Conservation (phyloP, 352 stramenopile species). For the Discostella stelligera region DNA sequence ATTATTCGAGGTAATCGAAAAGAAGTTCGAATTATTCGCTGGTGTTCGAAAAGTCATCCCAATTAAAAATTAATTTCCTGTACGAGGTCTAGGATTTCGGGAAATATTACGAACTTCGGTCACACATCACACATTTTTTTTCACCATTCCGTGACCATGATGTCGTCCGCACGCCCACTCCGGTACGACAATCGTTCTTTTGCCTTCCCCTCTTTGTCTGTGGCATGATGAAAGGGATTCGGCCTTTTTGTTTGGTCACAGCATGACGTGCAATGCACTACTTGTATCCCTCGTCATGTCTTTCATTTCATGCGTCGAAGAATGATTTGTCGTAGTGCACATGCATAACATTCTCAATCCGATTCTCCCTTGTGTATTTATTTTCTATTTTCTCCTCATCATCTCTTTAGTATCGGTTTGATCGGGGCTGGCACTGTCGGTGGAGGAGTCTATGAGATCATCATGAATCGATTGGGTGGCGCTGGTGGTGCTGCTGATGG, state of each 20-base stretch:
- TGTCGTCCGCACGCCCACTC: constrained; percentile 6
- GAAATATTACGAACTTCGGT: no score
- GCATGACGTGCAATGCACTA: neutral
- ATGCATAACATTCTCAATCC: neutral
- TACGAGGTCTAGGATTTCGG: no score
- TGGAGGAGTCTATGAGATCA: constrained; percentile 67
- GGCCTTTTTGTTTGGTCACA: neutral
- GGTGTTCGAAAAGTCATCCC: no score
- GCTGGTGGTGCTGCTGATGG: neutral
- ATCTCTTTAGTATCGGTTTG: constrained; percentile 35
- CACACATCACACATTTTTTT: no score
- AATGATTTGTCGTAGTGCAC: neutral
- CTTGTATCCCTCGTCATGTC: neutral
- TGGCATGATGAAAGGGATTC: neutral
- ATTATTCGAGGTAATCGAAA: no score
- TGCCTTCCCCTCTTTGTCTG: neutral
- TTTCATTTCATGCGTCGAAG: neutral
- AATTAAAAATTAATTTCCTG: no score
- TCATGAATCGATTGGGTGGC: constrained; percentile 54
- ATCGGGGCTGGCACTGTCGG: constrained; percentile 49
- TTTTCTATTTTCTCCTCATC: constrained; percentile 6
- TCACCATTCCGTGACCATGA: neutral
- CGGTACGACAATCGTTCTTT: neutral
- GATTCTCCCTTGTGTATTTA: neutral
- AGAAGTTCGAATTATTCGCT: no score